These are phyloP conservation scores for Boletus insuetus DNA, from an alignment of 768 basidiomycete species.

Conservation along the genomic window DNA sequence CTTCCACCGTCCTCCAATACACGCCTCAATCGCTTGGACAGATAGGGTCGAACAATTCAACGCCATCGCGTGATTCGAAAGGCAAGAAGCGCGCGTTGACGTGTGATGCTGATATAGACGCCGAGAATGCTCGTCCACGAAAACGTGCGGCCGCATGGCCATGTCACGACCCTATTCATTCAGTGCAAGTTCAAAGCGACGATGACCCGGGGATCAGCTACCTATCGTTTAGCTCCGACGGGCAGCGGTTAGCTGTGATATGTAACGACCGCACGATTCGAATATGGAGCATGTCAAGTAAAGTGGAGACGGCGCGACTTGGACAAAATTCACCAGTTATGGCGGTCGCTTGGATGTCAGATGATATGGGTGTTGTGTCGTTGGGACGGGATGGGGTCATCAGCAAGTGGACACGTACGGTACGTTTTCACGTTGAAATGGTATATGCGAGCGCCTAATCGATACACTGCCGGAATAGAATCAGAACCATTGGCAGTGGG, in stretches of 20 bases:
- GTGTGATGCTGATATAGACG: conserved; percentile 20
- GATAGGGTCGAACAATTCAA: conserved; percentile 20
- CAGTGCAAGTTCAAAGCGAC: conserved; percentile 42
- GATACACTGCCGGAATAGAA: conserved; percentile 29
- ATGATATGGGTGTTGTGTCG: conserved; percentile 54
- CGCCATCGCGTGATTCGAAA: conserved; percentile 28
- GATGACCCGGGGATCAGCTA: conserved; percentile 45
- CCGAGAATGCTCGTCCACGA: conserved; percentile 31
- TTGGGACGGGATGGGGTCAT: conserved; percentile 56
- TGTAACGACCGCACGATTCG: conserved; percentile 64
- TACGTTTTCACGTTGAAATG: conserved; percentile 28
- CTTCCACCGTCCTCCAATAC: conserved; percentile 34
- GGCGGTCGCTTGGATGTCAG: conserved; percentile 58
- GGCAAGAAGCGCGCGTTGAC: conserved; percentile 41
- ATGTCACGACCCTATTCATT: conserved; percentile 37
- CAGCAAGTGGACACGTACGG: conserved; percentile 57
- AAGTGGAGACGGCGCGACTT: conserved; percentile 54
- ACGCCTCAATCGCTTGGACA: conserved; percentile 17
- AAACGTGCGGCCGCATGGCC: conserved; percentile 48
- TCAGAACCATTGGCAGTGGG: conserved; percentile 53
- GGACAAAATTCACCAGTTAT: conserved; percentile 49
- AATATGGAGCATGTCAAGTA: conserved; percentile 53
- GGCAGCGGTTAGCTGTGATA: conserved; percentile 52
- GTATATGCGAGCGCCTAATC: background rate
- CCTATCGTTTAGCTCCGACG: conserved; percentile 53